Conservation (phyloP, 2,329 filamentous ascomycete genomes). For the Escovopsis sp. region DNA sequence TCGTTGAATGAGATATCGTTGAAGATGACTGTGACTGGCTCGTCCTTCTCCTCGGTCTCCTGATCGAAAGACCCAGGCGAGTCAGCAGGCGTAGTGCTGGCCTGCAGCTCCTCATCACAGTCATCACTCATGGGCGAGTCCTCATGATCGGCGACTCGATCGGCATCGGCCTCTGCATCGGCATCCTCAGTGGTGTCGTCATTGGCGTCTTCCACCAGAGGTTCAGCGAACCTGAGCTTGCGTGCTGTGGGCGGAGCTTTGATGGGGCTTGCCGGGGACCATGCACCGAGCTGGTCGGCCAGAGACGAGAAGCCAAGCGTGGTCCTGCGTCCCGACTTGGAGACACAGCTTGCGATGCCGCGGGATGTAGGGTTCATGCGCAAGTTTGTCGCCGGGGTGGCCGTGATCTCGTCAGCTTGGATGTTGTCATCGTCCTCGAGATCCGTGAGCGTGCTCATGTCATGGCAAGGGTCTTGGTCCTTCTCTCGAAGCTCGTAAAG, state of each 20-base stretch:
- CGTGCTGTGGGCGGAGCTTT: slow-evolving; percentile 8
- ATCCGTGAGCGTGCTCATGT: slow-evolving; percentile 34
- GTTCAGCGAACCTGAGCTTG: background rate
- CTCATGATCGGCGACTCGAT: slow-evolving; percentile 10
- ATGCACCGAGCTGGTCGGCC: slow-evolving; percentile 44
- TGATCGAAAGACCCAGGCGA: slow-evolving; percentile 3
- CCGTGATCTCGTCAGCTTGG: slow-evolving; percentile 18
- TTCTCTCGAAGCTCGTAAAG: slow-evolving; percentile 30
- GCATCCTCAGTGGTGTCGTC: background rate
- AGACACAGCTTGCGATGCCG: slow-evolving; percentile 3
- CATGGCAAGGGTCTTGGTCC: slow-evolving; percentile 29
- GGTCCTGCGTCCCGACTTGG: slow-evolving; percentile 14
- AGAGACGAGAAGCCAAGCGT: slow-evolving; percentile 47
- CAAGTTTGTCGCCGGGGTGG: slow-evolving; percentile 27
- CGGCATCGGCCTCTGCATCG: background rate
- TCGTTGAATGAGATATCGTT: slow-evolving; percentile 33
- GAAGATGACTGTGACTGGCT: slow-evolving; percentile 23
- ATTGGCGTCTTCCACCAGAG: background rate
- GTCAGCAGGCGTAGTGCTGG: slow-evolving; percentile 12
- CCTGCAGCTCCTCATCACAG: slow-evolving; percentile 49
- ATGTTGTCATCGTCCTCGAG: slow-evolving; percentile 40
- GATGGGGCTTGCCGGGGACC: slow-evolving; percentile 43
- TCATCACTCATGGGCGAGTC: slow-evolving; percentile 28
- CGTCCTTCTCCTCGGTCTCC: slow-evolving; percentile 11
- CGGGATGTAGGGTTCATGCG: slow-evolving; percentile 11